phyloP scores from a whole-genome alignment of 768 basidiomycete species.

The Boletus pseudo-olivaceus region DNA sequence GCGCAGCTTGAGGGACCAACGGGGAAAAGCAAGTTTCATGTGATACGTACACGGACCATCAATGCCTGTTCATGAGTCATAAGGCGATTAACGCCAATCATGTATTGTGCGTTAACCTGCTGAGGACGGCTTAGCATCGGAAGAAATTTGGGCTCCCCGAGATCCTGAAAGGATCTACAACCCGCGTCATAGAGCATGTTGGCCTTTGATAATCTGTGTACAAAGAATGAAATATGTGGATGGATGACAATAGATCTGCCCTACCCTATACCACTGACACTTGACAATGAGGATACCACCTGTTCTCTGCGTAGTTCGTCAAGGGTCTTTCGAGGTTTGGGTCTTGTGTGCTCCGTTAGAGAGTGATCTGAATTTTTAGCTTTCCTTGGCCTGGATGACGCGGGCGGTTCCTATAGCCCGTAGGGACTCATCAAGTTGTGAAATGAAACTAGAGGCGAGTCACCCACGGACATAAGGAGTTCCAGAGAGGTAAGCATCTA shows the following conservation, averaged over 20 bases:
- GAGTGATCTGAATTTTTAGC: neutral
- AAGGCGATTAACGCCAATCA: conserved; percentile 35
- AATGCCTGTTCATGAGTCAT: conserved; percentile 43
- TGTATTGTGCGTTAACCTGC: conserved; percentile 39
- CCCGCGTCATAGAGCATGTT: conserved; percentile 49
- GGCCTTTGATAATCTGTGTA: conserved; percentile 30
- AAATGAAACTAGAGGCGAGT: neutral
- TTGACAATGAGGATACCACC: conserved; percentile 32
- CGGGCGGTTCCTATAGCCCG: conserved; percentile 16
- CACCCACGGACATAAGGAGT: conserved; percentile 36
- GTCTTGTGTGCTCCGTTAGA: neutral
- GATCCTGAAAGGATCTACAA: conserved; percentile 41
- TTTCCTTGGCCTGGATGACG: conserved; percentile 2
- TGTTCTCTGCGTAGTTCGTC: conserved; percentile 28
- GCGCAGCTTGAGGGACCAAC: neutral
- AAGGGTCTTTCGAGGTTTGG: conserved; percentile 17
- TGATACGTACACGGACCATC: conserved; percentile 41
- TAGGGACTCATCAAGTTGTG: conserved; percentile 1
- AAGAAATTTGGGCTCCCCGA: conserved; percentile 37
- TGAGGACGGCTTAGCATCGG: conserved; percentile 38
- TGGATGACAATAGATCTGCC: conserved; percentile 8
- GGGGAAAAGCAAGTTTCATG: neutral
- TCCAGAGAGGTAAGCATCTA: conserved; percentile 39
- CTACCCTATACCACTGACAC: conserved; percentile 49
- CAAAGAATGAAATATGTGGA: neutral